Evolutionary conservation across 176 grass and related monocot genomes (phyloP).

Genomic region (Dactylis glomerata): DNA sequence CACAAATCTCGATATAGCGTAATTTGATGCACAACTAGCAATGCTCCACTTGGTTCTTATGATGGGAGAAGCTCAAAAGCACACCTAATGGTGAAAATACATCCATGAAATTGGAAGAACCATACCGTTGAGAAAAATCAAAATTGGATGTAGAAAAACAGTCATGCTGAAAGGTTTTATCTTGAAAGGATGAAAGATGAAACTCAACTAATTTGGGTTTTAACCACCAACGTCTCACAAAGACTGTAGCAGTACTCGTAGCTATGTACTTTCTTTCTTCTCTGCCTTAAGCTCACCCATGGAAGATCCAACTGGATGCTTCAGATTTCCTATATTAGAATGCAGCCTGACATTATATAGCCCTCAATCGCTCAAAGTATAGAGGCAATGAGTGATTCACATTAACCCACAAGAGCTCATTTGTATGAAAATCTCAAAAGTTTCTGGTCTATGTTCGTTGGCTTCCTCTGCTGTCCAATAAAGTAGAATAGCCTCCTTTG

Average conservation of each 20-base stretch:
- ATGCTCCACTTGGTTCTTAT: background rate
- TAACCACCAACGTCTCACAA: background rate
- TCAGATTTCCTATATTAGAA: constrained; percentile 15
- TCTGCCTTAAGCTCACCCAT: background rate
- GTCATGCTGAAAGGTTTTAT: background rate
- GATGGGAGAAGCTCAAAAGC: background rate
- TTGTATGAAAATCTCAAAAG: constrained; percentile 5
- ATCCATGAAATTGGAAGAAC: background rate
- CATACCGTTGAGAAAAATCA: background rate
- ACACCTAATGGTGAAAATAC: background rate
- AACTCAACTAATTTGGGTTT: constrained; percentile 1
- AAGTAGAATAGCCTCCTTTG: background rate
- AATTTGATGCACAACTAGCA: constrained; percentile 11
- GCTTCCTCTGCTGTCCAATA: background rate
- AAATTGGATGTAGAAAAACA: background rate
- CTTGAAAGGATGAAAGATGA: background rate
- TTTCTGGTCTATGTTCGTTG: background rate
- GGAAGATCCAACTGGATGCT: background rate
- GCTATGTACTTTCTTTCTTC: background rate
- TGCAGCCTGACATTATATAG: background rate
- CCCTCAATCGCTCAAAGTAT: background rate
- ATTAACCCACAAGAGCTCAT: background rate
- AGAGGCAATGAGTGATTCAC: background rate
- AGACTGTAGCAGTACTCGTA: background rate
- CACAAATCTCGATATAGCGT: constrained; percentile 17